Base-by-base conservation (phyloP, 2,329 filamentous ascomycete species). In the Colletotrichum lentis region DNA sequence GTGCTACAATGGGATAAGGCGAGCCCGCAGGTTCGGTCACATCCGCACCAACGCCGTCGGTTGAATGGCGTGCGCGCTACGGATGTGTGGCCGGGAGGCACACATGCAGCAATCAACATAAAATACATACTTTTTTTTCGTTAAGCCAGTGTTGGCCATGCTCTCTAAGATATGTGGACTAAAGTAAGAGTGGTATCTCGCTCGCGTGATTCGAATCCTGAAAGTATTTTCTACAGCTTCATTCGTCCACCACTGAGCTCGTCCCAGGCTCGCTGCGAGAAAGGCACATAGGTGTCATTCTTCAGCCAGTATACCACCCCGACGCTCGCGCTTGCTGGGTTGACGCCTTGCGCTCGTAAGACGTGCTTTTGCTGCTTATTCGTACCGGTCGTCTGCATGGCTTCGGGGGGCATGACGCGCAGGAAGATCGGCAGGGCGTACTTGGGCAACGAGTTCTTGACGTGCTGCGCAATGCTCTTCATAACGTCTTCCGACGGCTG, bases 281-380 rank as follows among this genome's bases (percentile, higher is more conserved):
- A 97, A 8, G 80, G 84, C 37, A 88, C 85, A 77, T 97, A 97
- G 0, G 81, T 83, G 27, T 86, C 86, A 0, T 83, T 84, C 72
- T 83, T 85, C 18, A 94, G 80, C 90, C 91, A 95, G 73, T 81
- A 90, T 53, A 91, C 43, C 44, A 79, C 76, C 27, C 87, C 86
- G 3, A 73, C 72, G 44, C 77, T 77, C 1, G 85, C 80, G 73
- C 86, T 86, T 4, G 74, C 78, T 0, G 90, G 91, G 73, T 92
- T 86, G 0, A 95, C 91, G 0, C 94, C 93, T 70, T 94, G 86
- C 2, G 84, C 82, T n/a, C 92, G 83, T 71, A 97, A 77, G 0
- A 82, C 79, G 70, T 91, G 87, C 79, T 97, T 97, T 79, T 94
- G 91, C 80, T 96, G 92, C 83, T 97, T 97, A 74, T 93, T 91